Base-by-base conservation (phyloP, 306 rosid species). In the Casuarina cunninghamiana region DNA sequence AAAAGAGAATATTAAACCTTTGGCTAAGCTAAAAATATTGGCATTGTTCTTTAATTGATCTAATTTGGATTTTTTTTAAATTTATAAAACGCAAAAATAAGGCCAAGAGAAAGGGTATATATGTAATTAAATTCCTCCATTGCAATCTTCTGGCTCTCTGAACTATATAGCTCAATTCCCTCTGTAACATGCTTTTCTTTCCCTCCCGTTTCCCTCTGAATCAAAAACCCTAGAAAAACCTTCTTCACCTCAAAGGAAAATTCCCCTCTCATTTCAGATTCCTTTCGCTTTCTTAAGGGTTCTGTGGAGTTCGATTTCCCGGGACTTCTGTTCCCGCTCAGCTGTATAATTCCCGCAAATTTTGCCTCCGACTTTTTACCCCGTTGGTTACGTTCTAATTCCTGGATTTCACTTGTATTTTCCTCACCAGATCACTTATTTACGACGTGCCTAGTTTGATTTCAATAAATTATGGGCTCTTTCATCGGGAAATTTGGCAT, bases 181-280 rank as follows among this genome's bases (percentile, higher is more conserved):
- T 16, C 15, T 35, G 15, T 8, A 0, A 1, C 11, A 35, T 15
- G 53, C 46, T 69, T 38, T 41, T 55, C 78, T 74, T 45, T 43
- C 21, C 53, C 73, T 51, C 6, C 54, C 58, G 17, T 65, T 79
- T 37, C 42, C 73, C 39, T 12, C 75, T 71, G 10, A 67, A 72
- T 41, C 44, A 78, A 76, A 79, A 85, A 78, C 88, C 93, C 90
- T 89, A 83, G 83, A 16, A 19, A 66, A 63, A 65, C 65, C 48
- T 62, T 55, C 6, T 5, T 69, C 45, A 53, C 10, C 32, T 45
- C 51, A 13, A 3, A 26, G 10, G 75, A 54, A 70, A 21, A n/a
- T 74, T 69, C 50, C 77, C 16, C 51, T 65, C 26, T 17, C 54
- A 7, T 35, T 69, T 62, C 50, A 51, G 66, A 32, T 82, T 58